Conservation (phyloP, 2,329 filamentous ascomycete genomes). For the Fusarium sublunatum region DNA sequence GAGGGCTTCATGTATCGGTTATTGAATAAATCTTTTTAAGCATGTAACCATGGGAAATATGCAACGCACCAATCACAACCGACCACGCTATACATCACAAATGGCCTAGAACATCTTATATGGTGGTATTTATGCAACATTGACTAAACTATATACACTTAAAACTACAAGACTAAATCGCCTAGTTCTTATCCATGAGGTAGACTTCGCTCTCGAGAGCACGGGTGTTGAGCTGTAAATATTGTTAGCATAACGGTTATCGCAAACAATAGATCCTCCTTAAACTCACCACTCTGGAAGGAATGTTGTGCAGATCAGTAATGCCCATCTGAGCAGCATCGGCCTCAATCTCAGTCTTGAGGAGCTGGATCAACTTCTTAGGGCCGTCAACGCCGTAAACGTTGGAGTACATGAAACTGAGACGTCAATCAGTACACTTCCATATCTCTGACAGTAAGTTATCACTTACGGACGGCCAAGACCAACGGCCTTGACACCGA, state of each 20-base stretch:
- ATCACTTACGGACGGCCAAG: constrained; percentile 54
- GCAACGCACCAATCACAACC: background rate
- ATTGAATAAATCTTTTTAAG: background rate
- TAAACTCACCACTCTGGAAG: constrained; percentile 38
- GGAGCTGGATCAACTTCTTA: constrained; percentile 57
- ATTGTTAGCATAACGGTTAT: constrained; percentile 3
- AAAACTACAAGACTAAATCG: background rate
- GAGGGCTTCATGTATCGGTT: background rate
- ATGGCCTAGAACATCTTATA: background rate
- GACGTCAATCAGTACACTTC: background rate
- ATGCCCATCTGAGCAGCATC: constrained; percentile 53
- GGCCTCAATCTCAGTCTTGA: constrained; percentile 59
- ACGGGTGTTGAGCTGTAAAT: constrained; percentile 40
- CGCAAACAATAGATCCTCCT: background rate
- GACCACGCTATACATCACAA: background rate
- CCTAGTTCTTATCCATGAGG: constrained; percentile 36
- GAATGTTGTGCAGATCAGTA: constrained; percentile 41
- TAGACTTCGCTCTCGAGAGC: constrained; percentile 44
- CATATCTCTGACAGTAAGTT: accelerated
- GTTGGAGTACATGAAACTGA: constrained; percentile 61
- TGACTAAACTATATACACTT: background rate
- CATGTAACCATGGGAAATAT: background rate
- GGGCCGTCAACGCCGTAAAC: constrained; percentile 62
- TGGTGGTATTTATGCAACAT: background rate
- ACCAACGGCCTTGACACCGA: constrained; percentile 55